phyloP scores from a whole-genome alignment of 1,139 yeast species.

The Yamadazyma blattariae region DNA sequence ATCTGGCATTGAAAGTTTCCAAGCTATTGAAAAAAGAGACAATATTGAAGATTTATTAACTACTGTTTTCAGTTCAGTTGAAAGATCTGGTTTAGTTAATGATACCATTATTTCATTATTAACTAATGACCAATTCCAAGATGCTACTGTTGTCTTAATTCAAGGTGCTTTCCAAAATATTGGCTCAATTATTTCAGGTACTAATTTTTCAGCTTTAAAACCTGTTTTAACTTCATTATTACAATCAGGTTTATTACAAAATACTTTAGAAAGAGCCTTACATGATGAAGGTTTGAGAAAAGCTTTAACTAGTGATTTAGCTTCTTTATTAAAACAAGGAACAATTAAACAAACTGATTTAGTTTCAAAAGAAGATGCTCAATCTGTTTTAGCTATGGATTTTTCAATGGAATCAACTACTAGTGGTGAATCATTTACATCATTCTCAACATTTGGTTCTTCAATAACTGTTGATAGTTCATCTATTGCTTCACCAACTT shows the following conservation, averaged over 20 bases:
- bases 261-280: slow-evolving; percentile 25
- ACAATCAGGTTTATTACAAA: slow-evolving; percentile 25
- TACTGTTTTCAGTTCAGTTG: slow-evolving; percentile 29
- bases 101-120: slow-evolving; percentile 26
- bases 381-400: slow-evolving; percentile 10
- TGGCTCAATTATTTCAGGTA: slow-evolving; percentile 15
- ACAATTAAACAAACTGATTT: slow-evolving; percentile 17
- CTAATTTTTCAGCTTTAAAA: slow-evolving; percentile 18
- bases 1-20: slow-evolving; percentile 8
- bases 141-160: slow-evolving; percentile 23
- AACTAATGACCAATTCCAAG: slow-evolving; percentile 26
- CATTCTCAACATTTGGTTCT: slow-evolving; percentile 1
- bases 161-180: slow-evolving; percentile 25
- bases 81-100: slow-evolving; percentile 27
- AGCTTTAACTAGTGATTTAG: slow-evolving; percentile 23
- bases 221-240: slow-evolving; percentile 23
- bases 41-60: slow-evolving; percentile 32
- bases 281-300: slow-evolving; percentile 22
- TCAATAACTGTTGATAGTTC: slow-evolving; percentile 8
- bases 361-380: slow-evolving; percentile 13
- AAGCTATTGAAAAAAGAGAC: slow-evolving; percentile 23
- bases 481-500: not conserved
- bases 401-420: slow-evolving; percentile 3
- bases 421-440: slow-evolving; percentile 6
- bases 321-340: slow-evolving; percentile 14